phyloP scores from a whole-genome alignment of 805 yeast genomes.

The Schwanniomyces sp. region DNA sequence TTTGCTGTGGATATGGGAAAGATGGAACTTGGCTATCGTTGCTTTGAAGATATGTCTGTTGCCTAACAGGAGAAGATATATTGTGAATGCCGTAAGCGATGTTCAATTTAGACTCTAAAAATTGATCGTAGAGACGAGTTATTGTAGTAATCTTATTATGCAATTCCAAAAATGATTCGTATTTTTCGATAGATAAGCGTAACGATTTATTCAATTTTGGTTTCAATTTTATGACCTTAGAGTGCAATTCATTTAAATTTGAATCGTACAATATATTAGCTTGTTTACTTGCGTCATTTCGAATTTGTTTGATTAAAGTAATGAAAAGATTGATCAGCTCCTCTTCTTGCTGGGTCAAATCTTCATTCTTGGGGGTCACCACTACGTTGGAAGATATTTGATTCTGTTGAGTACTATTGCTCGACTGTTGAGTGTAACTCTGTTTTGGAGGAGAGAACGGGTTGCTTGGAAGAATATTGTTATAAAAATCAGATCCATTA shows the following conservation, averaged over 20 bases:
- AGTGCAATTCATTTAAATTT: conserved; percentile 56
- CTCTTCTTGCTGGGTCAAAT: conserved; percentile 62
- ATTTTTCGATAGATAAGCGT: conserved; percentile 55
- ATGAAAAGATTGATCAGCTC: conserved; percentile 68
- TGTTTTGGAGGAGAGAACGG: neutral
- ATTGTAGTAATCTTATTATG: conserved; percentile 78
- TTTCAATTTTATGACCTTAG: conserved; percentile 57
- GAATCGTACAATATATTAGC: conserved; percentile 43
- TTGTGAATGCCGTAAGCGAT: conserved; percentile 36
- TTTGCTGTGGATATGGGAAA: neutral
- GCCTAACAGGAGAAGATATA: conserved; percentile 6
- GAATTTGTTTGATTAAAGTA: conserved; percentile 56
- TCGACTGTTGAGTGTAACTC: conserved; percentile 2
- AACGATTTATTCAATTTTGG: conserved; percentile 69
- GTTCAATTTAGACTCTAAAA: conserved; percentile 54
- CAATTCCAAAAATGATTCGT: conserved; percentile 68
- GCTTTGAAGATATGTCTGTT: neutral
- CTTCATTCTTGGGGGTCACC: conserved; percentile 14
- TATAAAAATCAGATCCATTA: conserved; percentile 23
- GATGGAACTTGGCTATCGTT: neutral
- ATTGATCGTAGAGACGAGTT: conserved; percentile 70
- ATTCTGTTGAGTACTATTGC: neutral
- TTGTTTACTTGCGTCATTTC: conserved; percentile 46
- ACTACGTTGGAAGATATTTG: neutral
- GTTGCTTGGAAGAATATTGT: conserved; percentile 23